phyloP scores from a whole-genome alignment of 345 rosid genomes.

The Populus davidiana region DNA sequence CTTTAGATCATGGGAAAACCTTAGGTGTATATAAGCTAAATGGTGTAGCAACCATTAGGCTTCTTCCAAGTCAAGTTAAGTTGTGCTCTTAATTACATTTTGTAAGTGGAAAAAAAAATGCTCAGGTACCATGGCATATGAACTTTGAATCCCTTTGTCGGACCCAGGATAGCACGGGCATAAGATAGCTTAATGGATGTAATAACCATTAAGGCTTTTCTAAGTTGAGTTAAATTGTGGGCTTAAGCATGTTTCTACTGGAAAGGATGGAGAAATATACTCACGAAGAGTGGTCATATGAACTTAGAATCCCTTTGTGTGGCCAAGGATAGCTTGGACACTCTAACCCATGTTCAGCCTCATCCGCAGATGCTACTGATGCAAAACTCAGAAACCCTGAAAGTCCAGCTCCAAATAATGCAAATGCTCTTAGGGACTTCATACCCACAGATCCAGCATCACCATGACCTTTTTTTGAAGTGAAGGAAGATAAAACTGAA shows the following conservation, averaged over 20 bases:
- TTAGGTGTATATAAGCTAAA: background rate
- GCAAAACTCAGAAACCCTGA: constrained; percentile 78
- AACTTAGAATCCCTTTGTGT: constrained; percentile 92
- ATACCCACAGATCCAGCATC: constrained; percentile 54
- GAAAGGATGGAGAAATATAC: constrained; percentile 31
- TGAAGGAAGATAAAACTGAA: constrained; percentile 50
- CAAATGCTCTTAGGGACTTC: constrained; percentile 58
- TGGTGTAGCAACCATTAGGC: background rate
- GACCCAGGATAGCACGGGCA: constrained; percentile 49
- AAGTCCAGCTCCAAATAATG: constrained; percentile 82
- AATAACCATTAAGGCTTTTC: background rate
- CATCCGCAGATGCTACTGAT: constrained; percentile 85
- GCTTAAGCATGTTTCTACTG: background rate
- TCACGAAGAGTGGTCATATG: constrained; percentile 99
- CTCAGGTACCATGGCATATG: constrained; percentile 98
- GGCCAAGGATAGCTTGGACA: constrained; percentile 97
- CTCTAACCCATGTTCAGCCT: constrained; percentile 93
- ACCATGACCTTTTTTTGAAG: constrained; percentile 64
- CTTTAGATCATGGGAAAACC: background rate
- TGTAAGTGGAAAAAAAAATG: constrained; percentile 10
- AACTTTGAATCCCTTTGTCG: constrained; percentile 89
- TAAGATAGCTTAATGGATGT: background rate
- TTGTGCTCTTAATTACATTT: background rate
- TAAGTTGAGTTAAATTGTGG: background rate
- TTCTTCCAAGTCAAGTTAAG: background rate